Evolutionary conservation across 2,329 filamentous ascomycete genomes (phyloP).

Genomic region (Exophiala phaeomuriformis): DNA sequence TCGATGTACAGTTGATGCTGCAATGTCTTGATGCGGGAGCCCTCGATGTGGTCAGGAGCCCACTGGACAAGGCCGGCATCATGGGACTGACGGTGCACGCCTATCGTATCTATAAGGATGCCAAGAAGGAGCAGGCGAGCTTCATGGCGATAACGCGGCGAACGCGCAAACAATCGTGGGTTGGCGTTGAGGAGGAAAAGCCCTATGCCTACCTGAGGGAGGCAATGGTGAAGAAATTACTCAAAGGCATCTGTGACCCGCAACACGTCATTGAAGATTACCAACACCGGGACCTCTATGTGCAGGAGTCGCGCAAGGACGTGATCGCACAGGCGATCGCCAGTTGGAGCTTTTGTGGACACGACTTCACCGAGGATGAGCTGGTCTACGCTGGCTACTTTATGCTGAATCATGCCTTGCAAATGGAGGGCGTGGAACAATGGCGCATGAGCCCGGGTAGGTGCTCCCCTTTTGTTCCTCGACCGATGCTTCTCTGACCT

Average conservation of each 20-base stretch:
- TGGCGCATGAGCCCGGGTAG: slow-evolving; percentile 74
- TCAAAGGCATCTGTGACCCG: slow-evolving; percentile 78
- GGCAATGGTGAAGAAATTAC: slow-evolving; percentile 85
- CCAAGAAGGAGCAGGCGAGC: slow-evolving; percentile 63
- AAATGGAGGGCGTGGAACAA: slow-evolving; percentile 68
- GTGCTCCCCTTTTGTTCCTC: slow-evolving; percentile 25
- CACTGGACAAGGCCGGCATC: slow-evolving; percentile 65
- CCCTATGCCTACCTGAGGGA: slow-evolving; percentile 85
- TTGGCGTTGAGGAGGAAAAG: slow-evolving; percentile 74
- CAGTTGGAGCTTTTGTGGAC: slow-evolving; percentile 81
- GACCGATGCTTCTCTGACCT: slow-evolving; percentile 34
- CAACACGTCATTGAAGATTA: slow-evolving; percentile 55
- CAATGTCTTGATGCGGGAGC: slow-evolving; percentile 80
- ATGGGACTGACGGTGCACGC: slow-evolving; percentile 73
- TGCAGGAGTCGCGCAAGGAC: slow-evolving; percentile 58
- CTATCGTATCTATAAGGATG: slow-evolving; percentile 72
- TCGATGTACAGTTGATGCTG: slow-evolving; percentile 51
- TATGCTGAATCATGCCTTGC: slow-evolving; percentile 84
- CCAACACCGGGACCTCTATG: slow-evolving; percentile 58
- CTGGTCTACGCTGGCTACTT: slow-evolving; percentile 74
- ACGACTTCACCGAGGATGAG: slow-evolving; percentile 84
- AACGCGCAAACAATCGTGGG: slow-evolving; percentile 82
- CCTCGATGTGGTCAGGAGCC: slow-evolving; percentile 74
- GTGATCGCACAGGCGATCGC: slow-evolving; percentile 64
- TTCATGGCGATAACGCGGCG: slow-evolving; percentile 61